Percentiles rank a stretch among this genome's conserved stretches.
Conservation (phyloP, 2,329 filamentous ascomycete genomes). For the Ophiostoma novo-ulmi region DNA sequence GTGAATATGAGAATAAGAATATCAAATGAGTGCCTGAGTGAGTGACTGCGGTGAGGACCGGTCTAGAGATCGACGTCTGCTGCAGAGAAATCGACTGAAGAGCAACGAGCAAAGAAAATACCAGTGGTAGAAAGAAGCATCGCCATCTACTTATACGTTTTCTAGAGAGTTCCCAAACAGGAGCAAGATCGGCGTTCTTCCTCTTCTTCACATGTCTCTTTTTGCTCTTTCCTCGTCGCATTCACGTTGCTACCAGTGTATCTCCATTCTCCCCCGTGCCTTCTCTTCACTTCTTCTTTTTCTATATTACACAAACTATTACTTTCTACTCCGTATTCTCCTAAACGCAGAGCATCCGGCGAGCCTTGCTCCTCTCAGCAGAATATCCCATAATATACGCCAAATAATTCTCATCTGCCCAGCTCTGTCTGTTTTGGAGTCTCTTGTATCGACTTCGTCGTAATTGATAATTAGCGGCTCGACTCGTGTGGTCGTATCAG, state of each 20-base stretch:
- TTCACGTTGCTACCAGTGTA: neutral
- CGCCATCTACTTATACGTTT: slow-evolving; percentile 5
- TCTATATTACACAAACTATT: slow-evolving; percentile 1
- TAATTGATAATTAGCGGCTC: neutral
- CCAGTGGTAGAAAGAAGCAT: neutral
- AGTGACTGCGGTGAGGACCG: neutral
- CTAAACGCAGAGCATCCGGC: neutral
- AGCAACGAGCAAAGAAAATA: neutral
- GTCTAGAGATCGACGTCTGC: slow-evolving; percentile 9
- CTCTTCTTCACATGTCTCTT: neutral
- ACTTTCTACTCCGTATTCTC: neutral
- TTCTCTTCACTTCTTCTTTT: neutral
- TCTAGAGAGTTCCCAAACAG: neutral
- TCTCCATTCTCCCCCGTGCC: neutral
- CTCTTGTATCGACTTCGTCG: neutral
- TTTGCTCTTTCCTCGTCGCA: neutral
- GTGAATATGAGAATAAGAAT: neutral
- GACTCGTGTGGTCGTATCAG: neutral
- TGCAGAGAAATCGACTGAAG: neutral
- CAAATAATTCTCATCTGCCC: neutral
- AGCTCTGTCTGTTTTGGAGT: neutral
- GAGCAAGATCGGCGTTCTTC: slow-evolving; percentile 1
- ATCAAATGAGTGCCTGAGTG: neutral
- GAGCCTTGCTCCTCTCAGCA: neutral
- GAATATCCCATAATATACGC: neutral